Evolutionary conservation across 495 filamentous ascomycete species (phyloP).

Genomic region (Aspergillus heteromorphus): DNA sequence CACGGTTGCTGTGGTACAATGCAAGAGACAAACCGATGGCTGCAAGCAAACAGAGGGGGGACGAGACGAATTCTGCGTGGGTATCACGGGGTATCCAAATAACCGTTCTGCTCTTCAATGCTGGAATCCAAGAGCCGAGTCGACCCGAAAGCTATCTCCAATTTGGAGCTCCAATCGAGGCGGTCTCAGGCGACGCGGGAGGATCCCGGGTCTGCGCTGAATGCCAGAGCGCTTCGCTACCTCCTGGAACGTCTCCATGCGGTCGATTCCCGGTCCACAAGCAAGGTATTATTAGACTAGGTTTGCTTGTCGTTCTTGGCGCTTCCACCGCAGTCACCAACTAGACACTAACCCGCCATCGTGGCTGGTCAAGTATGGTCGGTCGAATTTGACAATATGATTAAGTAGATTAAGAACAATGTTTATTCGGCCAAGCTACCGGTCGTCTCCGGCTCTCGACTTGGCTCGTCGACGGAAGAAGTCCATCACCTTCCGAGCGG

Average conservation of each 20-base stretch:
- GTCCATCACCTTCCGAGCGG: slow-evolving; percentile 92
- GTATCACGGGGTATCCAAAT: slow-evolving; percentile 46
- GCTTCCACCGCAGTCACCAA: slow-evolving; percentile 5
- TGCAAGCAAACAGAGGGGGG: slow-evolving; percentile 39
- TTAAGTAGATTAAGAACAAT: not conserved
- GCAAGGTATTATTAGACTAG: slow-evolving; percentile 12
- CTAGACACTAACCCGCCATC: not conserved
- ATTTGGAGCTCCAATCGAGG: slow-evolving; percentile 14
- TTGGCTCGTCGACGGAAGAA: slow-evolving; percentile 87
- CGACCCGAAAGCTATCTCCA: slow-evolving; percentile 22
- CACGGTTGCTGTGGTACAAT: slow-evolving; percentile 23
- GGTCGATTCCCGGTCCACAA: slow-evolving; percentile 8
- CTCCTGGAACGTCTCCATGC: slow-evolving; percentile 10
- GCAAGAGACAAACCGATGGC: slow-evolving; percentile 29
- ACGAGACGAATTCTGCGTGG: slow-evolving; percentile 38
- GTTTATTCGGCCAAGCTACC: slow-evolving; percentile 19
- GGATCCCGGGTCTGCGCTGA: slow-evolving; percentile 4
- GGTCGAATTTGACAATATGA: not conserved
- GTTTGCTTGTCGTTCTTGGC: slow-evolving; percentile 10
- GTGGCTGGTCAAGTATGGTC: not conserved
- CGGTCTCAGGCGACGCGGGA: slow-evolving; percentile 10
- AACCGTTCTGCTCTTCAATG: slow-evolving; percentile 32
- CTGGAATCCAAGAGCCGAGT: slow-evolving; percentile 18
- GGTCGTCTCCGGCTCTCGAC: slow-evolving; percentile 60
- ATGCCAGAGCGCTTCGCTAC: slow-evolving; percentile 5